A percentile compares a stretch with the other conserved stretches of the same genome.
Evolutionary conservation across 2,329 filamentous ascomycete genomes (phyloP).

Genomic region (Furcasterigmium sp.): DNA sequence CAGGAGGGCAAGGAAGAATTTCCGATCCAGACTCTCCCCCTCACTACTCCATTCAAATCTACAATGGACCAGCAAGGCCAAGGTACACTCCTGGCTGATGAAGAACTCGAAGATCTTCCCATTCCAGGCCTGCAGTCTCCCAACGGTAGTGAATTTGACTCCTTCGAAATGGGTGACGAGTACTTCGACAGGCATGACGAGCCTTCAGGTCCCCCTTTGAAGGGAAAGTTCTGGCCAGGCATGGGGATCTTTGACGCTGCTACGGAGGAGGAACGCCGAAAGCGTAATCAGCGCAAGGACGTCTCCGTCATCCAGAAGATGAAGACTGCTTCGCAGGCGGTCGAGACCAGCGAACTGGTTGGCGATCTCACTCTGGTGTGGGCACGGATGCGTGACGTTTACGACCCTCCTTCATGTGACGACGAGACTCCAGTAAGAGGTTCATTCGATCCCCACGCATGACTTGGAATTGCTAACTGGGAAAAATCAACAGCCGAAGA

Average conservation of each 20-base stretch:
- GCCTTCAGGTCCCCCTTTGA: slow-evolving; percentile 39
- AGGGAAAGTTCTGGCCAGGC: slow-evolving; percentile 69
- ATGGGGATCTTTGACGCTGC: slow-evolving; percentile 82
- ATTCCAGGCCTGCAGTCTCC: background rate
- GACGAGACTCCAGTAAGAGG: slow-evolving; percentile 42
- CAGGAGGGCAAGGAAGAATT: background rate
- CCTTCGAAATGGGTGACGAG: background rate
- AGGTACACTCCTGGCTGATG: background rate
- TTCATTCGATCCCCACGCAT: no score
- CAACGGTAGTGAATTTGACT: background rate
- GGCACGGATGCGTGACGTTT: slow-evolving; percentile 51
- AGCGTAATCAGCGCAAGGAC: slow-evolving; percentile 74
- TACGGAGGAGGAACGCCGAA: slow-evolving; percentile 65
- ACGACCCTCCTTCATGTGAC: slow-evolving; percentile 49
- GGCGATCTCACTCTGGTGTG: slow-evolving; percentile 49
- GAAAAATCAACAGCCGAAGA: no score
- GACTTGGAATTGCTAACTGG: no score
- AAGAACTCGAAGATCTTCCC: slow-evolving; percentile 2
- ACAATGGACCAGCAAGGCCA: no score
- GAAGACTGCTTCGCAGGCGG: slow-evolving; percentile 55
- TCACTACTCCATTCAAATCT: no score
- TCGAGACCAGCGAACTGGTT: slow-evolving; percentile 61
- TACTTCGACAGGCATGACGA: background rate
- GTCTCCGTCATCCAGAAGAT: slow-evolving; percentile 65
- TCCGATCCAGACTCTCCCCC: no score